Conservation (phyloP, 192 early-diverging fungal species). For the Coemansia sp. region DNA sequence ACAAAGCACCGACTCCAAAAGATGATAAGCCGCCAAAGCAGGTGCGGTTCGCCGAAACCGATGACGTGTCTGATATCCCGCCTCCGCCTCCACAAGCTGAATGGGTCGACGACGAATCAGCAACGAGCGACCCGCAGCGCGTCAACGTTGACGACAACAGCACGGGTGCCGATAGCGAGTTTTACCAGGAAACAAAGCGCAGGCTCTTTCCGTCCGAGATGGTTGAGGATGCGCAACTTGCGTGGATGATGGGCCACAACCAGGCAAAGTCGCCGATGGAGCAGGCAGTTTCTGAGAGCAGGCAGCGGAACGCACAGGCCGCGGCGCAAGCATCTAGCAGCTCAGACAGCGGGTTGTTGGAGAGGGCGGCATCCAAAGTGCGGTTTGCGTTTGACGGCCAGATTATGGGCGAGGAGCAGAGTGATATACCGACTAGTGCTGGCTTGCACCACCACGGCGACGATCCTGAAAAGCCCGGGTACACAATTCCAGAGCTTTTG, state of each 20-base stretch:
- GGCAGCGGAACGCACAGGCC: conserved; percentile 10
- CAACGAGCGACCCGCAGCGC: not conserved
- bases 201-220: conserved; percentile 38
- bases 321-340: not conserved
- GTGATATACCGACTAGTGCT: conserved; percentile 58
- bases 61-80: not conserved
- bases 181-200: conserved; percentile 41
- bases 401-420: conserved; percentile 57
- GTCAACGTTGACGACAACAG: conserved; percentile 39
- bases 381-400: conserved; percentile 82
- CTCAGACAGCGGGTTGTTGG: conserved; percentile 13
- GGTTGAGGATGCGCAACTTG: conserved; percentile 55
- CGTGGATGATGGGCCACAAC: conserved; percentile 51
- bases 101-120: conserved; percentile 21
- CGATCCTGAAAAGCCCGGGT: conserved; percentile 80
- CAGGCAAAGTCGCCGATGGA: conserved; percentile 51
- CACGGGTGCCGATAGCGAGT: conserved; percentile 32
- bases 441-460: conserved; percentile 92
- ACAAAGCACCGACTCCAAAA: not conserved
- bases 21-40: conserved; percentile 6
- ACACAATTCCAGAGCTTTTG: conserved; percentile 79
- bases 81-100: conserved; percentile 45
- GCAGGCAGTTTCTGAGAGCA: conserved; percentile 12
- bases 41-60: conserved; percentile 29
- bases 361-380: conserved; percentile 48